Base-by-base conservation (phyloP, 345 rosid genomes). In the Hypericum androsaemum region DNA sequence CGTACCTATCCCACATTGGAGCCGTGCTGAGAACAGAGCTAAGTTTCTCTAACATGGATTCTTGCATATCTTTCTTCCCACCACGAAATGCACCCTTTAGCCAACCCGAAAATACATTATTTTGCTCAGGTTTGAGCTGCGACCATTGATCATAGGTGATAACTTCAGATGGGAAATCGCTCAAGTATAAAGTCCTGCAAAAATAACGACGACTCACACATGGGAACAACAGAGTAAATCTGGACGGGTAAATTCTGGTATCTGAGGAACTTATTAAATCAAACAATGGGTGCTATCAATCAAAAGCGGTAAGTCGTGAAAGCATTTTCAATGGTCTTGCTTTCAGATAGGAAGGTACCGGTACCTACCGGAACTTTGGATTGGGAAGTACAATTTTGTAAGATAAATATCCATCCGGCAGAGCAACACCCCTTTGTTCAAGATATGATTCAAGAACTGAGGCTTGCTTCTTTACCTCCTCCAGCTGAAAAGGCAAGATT, bases 1-100 rank as follows among this genome's bases (percentile, higher is more conserved):
- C 74, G 50, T 61, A 90, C 98, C 98, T 90, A 42, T 90, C 98
- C 96, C 96, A 90, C 77, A 79, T 72, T 15, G 98, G 98, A 56
- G 96, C 92, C 0, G 98, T 80, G 76, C 76, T 52, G 43, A 90
- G 85, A 69, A 67, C 64, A 66, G 79, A 82, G 65, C 67, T 72
- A 57, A 87, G 88, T 69, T 87, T 77, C 70, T 82, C 79, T 41
- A 74, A 70, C 3, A 82, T 70, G 6, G 89, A 80, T 67, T 90
- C 96, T 53, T 79, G 89, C 84, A 73, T 76, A 71, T 90, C 98
- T 63, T 83, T 80, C 74, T 80, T 87, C 22, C 75, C 96, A 65
- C 77, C 59, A 55, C 64, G 69, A 56, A 87, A 77, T 57, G 84
- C 82, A 44, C 92, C 89, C 72, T 76, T 84, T 51, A 90, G 72